A percentile compares a stretch with the other conserved stretches of the same genome.
Conservation (phyloP, 176 grass and related monocot species). For the Pharus latifolius region DNA sequence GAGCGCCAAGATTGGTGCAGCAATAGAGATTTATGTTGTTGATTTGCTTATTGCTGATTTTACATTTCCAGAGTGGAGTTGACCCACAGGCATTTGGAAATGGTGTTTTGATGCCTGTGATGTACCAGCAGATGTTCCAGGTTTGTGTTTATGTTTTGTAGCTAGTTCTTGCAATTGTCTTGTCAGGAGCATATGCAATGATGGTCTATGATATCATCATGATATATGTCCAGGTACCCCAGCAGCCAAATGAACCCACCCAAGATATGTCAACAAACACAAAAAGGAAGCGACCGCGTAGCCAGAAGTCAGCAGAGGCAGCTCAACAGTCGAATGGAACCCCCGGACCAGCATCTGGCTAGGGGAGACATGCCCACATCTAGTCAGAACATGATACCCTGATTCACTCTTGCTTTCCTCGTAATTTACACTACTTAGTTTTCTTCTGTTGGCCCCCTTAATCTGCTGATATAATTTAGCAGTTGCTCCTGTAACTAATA, state of each 20-base stretch:
- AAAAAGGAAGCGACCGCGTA: slow-evolving; percentile 59
- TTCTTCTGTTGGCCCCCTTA: neutral
- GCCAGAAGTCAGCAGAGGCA: slow-evolving; percentile 47
- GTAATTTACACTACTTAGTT: neutral
- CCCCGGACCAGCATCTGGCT: slow-evolving; percentile 37
- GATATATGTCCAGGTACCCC: slow-evolving; percentile 39
- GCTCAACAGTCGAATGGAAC: slow-evolving; percentile 44
- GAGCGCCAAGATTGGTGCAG: too few species aligned
- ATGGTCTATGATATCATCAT: slow-evolving; percentile 2
- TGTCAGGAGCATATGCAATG: neutral
- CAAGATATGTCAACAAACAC: slow-evolving; percentile 39
- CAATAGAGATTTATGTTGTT: too few species aligned
- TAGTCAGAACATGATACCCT: slow-evolving; percentile 21
- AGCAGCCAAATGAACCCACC: slow-evolving; percentile 45
- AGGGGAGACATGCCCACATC: slow-evolving; percentile 7
- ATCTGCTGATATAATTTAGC: neutral
- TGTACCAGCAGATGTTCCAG: slow-evolving; percentile 87
- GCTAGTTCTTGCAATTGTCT: neutral
- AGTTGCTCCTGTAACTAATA: neutral
- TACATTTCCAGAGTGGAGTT: slow-evolving; percentile 65
- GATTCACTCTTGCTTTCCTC: neutral
- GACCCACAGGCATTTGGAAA: slow-evolving; percentile 91
- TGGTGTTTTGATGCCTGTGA: slow-evolving; percentile 77
- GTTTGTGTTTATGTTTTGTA: slow-evolving; percentile 32
- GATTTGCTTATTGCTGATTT: slow-evolving; percentile 21